phyloP scores from a whole-genome alignment of 345 rosid species.

The Adansonia digitata region DNA sequence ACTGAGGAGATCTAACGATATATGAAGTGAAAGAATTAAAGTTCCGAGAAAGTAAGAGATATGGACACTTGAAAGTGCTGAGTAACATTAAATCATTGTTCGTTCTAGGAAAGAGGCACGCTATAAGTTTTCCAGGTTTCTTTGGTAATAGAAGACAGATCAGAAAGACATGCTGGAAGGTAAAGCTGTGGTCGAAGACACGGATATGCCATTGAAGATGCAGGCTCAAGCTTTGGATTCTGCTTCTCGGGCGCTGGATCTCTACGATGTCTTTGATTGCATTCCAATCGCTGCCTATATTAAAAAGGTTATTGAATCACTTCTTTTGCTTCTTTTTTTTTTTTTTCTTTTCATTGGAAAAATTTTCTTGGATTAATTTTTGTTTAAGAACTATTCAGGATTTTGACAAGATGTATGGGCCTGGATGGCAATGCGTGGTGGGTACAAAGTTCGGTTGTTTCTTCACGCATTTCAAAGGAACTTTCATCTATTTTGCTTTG shows the following conservation, averaged over 20 bases:
- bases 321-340: neutral
- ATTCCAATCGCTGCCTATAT: constrained; percentile 55
- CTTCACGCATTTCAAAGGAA: constrained; percentile 61
- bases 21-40: neutral
- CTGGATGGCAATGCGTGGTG: constrained; percentile 79
- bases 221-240: constrained; percentile 65
- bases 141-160: neutral
- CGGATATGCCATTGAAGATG: constrained; percentile 90
- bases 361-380: neutral
- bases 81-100: neutral
- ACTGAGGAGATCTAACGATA: neutral
- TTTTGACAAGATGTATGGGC: constrained; percentile 51
- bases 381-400: constrained; percentile 29
- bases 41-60: neutral
- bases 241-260: constrained; percentile 73
- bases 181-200: constrained; percentile 62
- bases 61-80: neutral
- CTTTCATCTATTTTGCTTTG: constrained; percentile 58
- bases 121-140: neutral
- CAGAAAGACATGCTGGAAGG: constrained; percentile 56
- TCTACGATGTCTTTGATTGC: constrained; percentile 57
- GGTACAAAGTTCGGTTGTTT: constrained; percentile 64
- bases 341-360: too few species aligned
- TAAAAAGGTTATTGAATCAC: constrained; percentile 39
- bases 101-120: neutral